Evolutionary conservation across 1,139 yeast species (phyloP), one percentile per base, ranked within the genome.

Genomic region (Geotrichum aggregatum): DNA sequence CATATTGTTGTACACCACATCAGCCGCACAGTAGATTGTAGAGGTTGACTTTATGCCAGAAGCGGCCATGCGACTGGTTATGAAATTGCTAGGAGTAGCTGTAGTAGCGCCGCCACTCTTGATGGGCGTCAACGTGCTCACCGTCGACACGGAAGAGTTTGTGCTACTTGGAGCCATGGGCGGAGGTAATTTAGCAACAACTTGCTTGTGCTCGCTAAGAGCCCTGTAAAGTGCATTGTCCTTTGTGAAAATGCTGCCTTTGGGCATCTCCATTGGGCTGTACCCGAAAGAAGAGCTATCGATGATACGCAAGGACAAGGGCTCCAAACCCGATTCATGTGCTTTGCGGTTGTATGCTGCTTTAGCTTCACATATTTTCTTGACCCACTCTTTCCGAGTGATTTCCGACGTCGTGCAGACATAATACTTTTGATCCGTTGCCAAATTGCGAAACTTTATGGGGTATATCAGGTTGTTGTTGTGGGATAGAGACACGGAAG

Each of bases 371-470:
- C 47, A 40, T 7, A 54, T 45, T 5, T 38, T 21, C 35, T 54
- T 49, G 13, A 50, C 49, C 49, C 50, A 54, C 22, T 50, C 50
- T 26, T 50, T 45, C 14, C 56, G 50, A 7, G 47, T 45, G 34
- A 46, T 45, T 41, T 52, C 50, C n/a, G 54, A 34, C 10, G 45
- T 31, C 21, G 44, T 33, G 31, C 45, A 47, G 35, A 54, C 22
- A 36, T 49, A 54, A 36, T 44, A 47, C 41, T 47, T 44, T 16
- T 54, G 50, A 19, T 48, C 52, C n/a, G 39, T 45, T 34, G 51
- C 47, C 18, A 54, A 31, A 42, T 54, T 50, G 10, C 49, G 47
- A 5, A 54, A n/a, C 34, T 48, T 50, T 16, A 54, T 38, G 6
- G 54, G 54, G 42, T 47, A 54, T 7, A 50, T 41, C 5, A 48